Percentiles rank a stretch among this genome's conserved stretches.
phyloP scores from a whole-genome alignment of 2,329 filamentous ascomycete species.

The Xylaria sp. region DNA sequence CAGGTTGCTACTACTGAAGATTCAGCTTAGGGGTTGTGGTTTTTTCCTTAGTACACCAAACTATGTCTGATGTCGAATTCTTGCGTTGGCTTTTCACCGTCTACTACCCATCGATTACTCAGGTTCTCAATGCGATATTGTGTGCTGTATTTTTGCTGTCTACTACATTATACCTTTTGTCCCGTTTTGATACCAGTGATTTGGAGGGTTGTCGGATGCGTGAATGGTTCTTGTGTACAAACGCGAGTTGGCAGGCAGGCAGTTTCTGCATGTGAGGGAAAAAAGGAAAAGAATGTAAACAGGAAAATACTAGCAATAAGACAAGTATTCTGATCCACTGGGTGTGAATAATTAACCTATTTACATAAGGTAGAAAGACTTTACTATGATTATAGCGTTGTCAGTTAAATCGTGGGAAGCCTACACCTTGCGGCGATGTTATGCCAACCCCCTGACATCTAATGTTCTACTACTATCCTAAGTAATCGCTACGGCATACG shows the following conservation, averaged over 20 bases:
- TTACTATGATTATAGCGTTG: background rate
- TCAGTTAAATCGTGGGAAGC: background rate
- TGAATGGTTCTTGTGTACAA: background rate
- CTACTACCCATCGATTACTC: background rate
- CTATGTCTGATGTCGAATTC: conserved; percentile 6
- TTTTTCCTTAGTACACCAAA: background rate
- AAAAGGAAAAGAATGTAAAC: background rate
- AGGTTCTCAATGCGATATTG: background rate
- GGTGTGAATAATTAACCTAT: background rate
- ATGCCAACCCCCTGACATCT: background rate
- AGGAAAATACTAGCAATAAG: background rate
- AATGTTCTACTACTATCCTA: too few relatives aligned
- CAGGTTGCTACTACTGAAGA: background rate
- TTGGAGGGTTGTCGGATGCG: background rate
- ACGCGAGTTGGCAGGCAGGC: background rate
- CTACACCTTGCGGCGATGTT: background rate
- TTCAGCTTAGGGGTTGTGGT: background rate
- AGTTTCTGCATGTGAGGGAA: too few relatives aligned
- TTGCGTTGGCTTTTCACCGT: background rate
- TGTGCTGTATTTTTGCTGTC: background rate
- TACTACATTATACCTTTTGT: conserved; percentile 21
- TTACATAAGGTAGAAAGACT: background rate
- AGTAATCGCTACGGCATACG: too few relatives aligned
- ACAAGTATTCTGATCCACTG: background rate
- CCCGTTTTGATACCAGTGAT: conserved; percentile 2